Percentiles rank a stretch among this genome's conserved stretches.
These are phyloP conservation scores for Fusarium sacchari DNA, from an alignment of 2,329 filamentous ascomycete species.

Conservation along the genomic window DNA sequence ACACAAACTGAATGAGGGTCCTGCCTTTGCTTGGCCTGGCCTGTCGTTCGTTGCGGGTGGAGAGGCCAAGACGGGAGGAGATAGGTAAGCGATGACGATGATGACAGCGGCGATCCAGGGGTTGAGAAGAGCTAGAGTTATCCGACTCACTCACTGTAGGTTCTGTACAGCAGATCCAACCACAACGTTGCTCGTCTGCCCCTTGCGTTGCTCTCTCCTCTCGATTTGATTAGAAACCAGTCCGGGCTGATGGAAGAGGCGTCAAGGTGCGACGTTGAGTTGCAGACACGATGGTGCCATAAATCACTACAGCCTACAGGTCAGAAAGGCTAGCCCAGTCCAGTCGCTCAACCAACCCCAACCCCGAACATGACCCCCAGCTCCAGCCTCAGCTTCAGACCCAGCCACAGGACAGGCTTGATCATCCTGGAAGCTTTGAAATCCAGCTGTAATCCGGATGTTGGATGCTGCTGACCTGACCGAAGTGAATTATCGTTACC, in stretches of 20 bases:
- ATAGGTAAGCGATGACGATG: constrained; percentile 32
- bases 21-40: not conserved
- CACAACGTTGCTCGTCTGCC: not conserved
- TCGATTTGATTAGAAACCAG: not conserved
- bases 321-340: not conserved
- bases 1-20: not conserved
- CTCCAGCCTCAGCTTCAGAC: constrained; percentile 14
- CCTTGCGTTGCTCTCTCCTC: not conserved
- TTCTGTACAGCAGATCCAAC: not conserved
- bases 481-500: not conserved
- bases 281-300: constrained; percentile 29
- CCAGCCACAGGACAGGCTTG: constrained; percentile 8
- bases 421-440: not conserved
- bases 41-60: constrained; percentile 26
- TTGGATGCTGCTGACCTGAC: not conserved
- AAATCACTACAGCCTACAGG: not conserved
- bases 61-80: constrained; percentile 30
- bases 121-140: not conserved
- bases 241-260: constrained; percentile 26
- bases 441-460: not conserved
- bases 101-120: constrained; percentile 35
- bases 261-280: constrained; percentile 17
- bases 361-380: constrained; percentile 15
- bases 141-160: not conserved
- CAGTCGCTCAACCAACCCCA: not conserved